A percentile compares a stretch with the other conserved stretches of the same genome.
Evolutionary conservation across 2,329 filamentous ascomycete species (phyloP).

Genomic region (Pseudogymnoascus sp.): DNA sequence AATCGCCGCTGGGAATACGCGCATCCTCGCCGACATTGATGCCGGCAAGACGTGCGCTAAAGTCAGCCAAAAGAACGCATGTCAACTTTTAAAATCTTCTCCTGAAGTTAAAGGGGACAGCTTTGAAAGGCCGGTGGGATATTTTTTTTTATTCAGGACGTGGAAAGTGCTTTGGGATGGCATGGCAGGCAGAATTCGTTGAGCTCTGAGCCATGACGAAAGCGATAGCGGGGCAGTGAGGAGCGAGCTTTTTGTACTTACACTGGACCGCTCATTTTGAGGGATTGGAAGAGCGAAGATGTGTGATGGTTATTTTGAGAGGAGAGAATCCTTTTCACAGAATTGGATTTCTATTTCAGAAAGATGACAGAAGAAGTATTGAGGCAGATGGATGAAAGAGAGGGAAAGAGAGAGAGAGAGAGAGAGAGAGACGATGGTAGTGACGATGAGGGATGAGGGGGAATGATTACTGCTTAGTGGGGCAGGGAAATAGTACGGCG

Average conservation of each 20-base stretch:
- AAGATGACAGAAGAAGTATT: not conserved
- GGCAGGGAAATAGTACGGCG: conserved; percentile 2
- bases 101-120: conserved; percentile 9
- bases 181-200: conserved; percentile 10
- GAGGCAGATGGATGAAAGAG: not conserved
- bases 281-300: conserved; percentile 1
- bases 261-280: conserved; percentile 39
- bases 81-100: conserved; percentile 16
- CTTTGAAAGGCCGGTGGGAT: conserved; percentile 16
- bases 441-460: not conserved
- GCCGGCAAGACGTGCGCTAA: conserved; percentile 66
- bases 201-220: conserved; percentile 14
- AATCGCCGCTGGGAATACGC: conserved; percentile 53
- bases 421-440: not conserved
- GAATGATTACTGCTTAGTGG: conserved; percentile 1
- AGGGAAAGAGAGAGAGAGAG: not conserved
- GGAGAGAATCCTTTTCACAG: not conserved
- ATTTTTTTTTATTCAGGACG: not conserved
- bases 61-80: conserved; percentile 26
- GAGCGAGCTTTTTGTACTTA: conserved; percentile 42
- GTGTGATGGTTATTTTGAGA: not conserved
- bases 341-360: conserved; percentile 5
- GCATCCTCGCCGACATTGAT: conserved; percentile 58
- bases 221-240: conserved; percentile 27
- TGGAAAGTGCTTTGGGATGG: not conserved